Evolutionary conservation across 192 early-diverging fungal species (phyloP).

Genomic region (Coemansia sp.): DNA sequence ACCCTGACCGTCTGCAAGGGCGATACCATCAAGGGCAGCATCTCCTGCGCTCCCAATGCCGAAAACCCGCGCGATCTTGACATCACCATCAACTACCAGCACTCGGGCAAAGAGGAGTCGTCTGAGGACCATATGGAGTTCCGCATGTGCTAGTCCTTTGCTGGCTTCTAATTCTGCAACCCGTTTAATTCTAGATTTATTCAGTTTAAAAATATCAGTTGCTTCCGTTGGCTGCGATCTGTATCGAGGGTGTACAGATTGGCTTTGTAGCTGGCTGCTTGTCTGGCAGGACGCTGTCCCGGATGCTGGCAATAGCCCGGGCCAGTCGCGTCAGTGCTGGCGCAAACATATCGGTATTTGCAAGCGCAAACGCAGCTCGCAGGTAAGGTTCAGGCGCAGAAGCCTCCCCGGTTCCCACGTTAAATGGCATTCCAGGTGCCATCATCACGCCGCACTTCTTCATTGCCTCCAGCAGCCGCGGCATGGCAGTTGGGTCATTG

Average conservation of each 20-base stretch:
- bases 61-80: conserved; percentile 93
- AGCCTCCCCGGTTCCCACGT: conserved; percentile 11
- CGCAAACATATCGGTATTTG: conserved; percentile 49
- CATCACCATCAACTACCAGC: conserved; percentile 73
- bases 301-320: conserved; percentile 24
- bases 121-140: conserved; percentile 59
- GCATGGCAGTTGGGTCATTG: conserved; percentile 25
- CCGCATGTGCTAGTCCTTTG: conserved; percentile 61
- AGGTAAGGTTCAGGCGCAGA: conserved; percentile 22
- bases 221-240: conserved; percentile 7
- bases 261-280: background rate
- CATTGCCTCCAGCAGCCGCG: conserved; percentile 38
- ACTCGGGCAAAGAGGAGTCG: conserved; percentile 58
- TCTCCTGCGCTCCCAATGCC: conserved; percentile 69
- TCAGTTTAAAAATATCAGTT: background rate
- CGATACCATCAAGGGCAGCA: conserved; percentile 67
- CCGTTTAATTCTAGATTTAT: too few species aligned
- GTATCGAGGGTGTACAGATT: background rate
- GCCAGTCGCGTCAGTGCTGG: conserved; percentile 44
- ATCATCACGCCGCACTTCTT: conserved; percentile 53
- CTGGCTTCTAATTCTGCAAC: too few species aligned
- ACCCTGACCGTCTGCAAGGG: conserved; percentile 69
- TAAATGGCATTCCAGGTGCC: conserved; percentile 46
- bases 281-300: background rate
- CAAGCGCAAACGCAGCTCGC: conserved; percentile 47